These are phyloP conservation scores for Pezicula neosporulosa DNA, from an alignment of 2,329 filamentous ascomycete genomes.

Conservation along the genomic window DNA sequence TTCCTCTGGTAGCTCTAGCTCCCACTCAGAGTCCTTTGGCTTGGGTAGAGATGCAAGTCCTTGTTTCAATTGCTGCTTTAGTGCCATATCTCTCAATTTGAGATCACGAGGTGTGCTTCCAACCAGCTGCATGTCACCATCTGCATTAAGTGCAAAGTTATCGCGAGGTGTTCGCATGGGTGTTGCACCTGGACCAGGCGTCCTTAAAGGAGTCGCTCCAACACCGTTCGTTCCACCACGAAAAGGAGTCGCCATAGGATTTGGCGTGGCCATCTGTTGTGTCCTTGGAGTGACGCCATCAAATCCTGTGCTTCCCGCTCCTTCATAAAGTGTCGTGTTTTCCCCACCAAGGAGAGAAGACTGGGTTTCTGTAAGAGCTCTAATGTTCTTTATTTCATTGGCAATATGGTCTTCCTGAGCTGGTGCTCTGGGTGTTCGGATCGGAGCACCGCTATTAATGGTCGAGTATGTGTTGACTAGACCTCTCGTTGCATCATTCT, in stretches of 20 bases:
- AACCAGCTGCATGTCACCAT: conserved; percentile 61
- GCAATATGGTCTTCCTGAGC: conserved; percentile 93
- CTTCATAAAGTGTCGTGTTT: conserved; percentile 84
- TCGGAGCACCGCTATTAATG: conserved; percentile 78
- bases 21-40: conserved; percentile 91
- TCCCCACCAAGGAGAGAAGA: conserved; percentile 92
- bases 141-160: conserved; percentile 76
- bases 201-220: conserved; percentile 60
- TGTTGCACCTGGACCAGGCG: conserved; percentile 68
- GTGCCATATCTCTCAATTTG: conserved; percentile 64
- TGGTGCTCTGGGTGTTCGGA: conserved; percentile 86
- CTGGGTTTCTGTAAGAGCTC: conserved; percentile 87
- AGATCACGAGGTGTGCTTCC: conserved; percentile 76
- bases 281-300: conserved; percentile 78
- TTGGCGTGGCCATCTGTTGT: conserved; percentile 84
- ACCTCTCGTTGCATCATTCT: conserved; percentile 81
- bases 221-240: conserved; percentile 59
- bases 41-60: conserved; percentile 82
- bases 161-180: conserved; percentile 87
- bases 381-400: conserved; percentile 93
- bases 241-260: conserved; percentile 89
- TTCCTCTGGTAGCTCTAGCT: conserved; percentile 87
- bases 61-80: conserved; percentile 65
- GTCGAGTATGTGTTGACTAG: conserved; percentile 84
- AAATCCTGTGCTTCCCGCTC: conserved; percentile 79